phyloP scores from a whole-genome alignment of 345 rosid species.

The Pugionium dolabratum region DNA sequence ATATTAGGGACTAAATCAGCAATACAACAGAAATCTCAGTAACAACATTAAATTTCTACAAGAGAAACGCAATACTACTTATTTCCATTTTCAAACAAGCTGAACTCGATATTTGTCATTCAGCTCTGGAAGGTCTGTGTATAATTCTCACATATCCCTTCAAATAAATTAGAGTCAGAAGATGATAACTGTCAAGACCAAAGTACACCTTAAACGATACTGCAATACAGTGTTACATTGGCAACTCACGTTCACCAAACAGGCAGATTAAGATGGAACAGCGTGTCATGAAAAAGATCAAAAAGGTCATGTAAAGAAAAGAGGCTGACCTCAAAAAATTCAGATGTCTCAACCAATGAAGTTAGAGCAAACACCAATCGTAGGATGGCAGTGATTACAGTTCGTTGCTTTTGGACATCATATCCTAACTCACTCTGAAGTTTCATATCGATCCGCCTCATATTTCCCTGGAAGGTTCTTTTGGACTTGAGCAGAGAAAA shows the following conservation, averaged over 20 bases:
- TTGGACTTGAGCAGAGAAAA: conserved; percentile 27
- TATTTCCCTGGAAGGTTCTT: conserved; percentile 61
- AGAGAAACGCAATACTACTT: conserved; percentile 1
- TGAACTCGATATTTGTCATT: conserved; percentile 4
- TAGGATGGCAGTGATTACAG: conserved; percentile 62
- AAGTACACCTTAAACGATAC: not conserved
- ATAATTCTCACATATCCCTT: conserved; percentile 9
- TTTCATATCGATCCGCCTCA: conserved; percentile 61
- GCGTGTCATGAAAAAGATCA: conserved; percentile 8
- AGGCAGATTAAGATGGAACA: not conserved
- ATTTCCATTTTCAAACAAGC: conserved; percentile 1
- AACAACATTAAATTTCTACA: conserved; percentile 2
- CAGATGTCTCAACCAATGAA: conserved; percentile 74
- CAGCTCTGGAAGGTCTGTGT: not conserved
- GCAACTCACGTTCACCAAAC: conserved; percentile 7
- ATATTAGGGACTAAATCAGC: not conserved
- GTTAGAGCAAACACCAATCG: conserved; percentile 85
- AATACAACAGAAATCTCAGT: not conserved
- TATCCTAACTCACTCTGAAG: conserved; percentile 54
- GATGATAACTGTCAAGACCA: not conserved
- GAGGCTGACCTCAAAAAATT: conserved; percentile 74
- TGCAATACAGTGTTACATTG: conserved; percentile 3
- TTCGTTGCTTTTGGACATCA: conserved; percentile 67
- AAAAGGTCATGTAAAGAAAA: conserved; percentile 11
- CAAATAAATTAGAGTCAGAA: not conserved